phyloP scores from a whole-genome alignment of 2,329 filamentous ascomycete genomes.

The Dactylonectria estremocensis region DNA sequence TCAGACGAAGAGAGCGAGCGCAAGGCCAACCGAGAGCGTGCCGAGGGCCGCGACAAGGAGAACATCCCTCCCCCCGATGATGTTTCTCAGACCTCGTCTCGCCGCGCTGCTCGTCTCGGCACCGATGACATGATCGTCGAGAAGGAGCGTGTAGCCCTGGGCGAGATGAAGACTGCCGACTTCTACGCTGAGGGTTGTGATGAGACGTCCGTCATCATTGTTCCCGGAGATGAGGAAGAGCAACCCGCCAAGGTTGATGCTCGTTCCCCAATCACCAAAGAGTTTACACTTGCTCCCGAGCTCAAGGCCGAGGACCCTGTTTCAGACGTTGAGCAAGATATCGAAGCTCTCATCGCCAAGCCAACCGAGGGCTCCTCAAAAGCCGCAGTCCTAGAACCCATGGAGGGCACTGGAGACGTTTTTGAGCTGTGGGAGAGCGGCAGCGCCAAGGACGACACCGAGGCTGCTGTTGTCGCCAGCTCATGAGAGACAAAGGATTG shows the following conservation, averaged over 20 bases:
- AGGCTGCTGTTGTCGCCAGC: constrained; percentile 44
- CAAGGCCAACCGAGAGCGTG: constrained; percentile 65
- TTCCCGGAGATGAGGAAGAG: constrained; percentile 73
- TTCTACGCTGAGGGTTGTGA: constrained; percentile 79
- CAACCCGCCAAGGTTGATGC: constrained; percentile 40
- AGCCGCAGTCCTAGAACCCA: constrained; percentile 66
- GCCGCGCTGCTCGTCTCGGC: constrained; percentile 48
- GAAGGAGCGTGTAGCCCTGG: constrained; percentile 75
- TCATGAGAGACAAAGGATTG: constrained; percentile 41
- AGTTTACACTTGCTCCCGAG: constrained; percentile 40
- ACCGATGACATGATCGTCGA: constrained; percentile 73
- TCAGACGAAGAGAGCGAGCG: constrained; percentile 84
- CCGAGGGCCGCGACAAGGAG: constrained; percentile 85
- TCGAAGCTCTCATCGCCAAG: constrained; percentile 57
- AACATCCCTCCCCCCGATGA: constrained; percentile 86
- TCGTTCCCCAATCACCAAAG: constrained; percentile 26
- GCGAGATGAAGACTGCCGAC: constrained; percentile 77
- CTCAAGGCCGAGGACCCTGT: constrained; percentile 41
- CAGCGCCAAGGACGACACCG: constrained; percentile 72
- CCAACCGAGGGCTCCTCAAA: constrained; percentile 56
- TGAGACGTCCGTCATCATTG: constrained; percentile 71
- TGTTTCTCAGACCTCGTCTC: constrained; percentile 69
- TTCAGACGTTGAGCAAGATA: constrained; percentile 41
- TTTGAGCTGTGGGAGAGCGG: constrained; percentile 82
- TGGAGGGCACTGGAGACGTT: constrained; percentile 72